phyloP scores from a whole-genome alignment of 1,284 basidiomycete species.

The Cryptococcus hybrid region DNA sequence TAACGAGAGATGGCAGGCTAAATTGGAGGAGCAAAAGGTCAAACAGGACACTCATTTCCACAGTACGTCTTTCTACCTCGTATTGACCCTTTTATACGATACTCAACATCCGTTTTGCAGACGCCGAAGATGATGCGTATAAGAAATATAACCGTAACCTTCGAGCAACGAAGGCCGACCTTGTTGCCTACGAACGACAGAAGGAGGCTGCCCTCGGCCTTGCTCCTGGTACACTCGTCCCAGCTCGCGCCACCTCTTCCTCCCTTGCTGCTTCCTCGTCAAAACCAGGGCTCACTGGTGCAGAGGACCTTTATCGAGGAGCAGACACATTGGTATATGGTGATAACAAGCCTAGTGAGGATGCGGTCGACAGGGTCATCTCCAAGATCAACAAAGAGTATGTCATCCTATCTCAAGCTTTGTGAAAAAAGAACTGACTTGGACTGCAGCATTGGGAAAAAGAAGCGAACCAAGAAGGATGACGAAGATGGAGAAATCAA shows the following conservation, averaged over 20 bases:
- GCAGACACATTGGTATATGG: constrained; percentile 88
- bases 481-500: constrained; percentile 94
- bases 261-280: constrained; percentile 32
- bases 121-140: constrained; percentile 84
- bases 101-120: constrained; percentile 51
- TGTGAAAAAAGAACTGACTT: neutral
- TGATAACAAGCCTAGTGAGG: constrained; percentile 89
- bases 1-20: constrained; percentile 91
- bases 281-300: constrained; percentile 54
- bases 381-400: constrained; percentile 91
- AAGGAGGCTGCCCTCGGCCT: constrained; percentile 79
- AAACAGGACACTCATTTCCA: constrained; percentile 61
- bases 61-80: constrained; percentile 22
- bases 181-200: constrained; percentile 78
- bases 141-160: constrained; percentile 89
- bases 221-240: constrained; percentile 60
- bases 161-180: constrained; percentile 79
- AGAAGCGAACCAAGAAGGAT: constrained; percentile 73
- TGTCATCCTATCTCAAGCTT: constrained; percentile 46
- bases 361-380: constrained; percentile 89
- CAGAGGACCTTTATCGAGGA: constrained; percentile 81
- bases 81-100: neutral
- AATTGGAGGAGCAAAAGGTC: constrained; percentile 57
- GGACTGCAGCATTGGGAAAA: constrained; percentile 68
- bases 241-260: constrained; percentile 45